These are phyloP conservation scores for Crucibulum laeve DNA, from an alignment of 768 basidiomycete species.

Conservation along the genomic window DNA sequence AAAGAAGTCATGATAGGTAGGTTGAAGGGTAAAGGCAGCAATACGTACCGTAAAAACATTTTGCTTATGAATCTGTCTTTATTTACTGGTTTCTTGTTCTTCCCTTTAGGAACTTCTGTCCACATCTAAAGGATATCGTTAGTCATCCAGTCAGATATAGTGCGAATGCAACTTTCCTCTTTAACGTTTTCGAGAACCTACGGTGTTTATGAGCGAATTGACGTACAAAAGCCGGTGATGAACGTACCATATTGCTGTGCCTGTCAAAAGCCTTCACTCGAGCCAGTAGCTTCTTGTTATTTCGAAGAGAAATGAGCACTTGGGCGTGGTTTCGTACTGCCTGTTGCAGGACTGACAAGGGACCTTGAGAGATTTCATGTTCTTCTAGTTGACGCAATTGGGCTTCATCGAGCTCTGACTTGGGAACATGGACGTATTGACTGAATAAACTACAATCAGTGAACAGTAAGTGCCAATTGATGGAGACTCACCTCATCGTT, in stretches of 20 bases:
- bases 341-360: conserved; percentile 92
- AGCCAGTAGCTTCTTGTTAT: conserved; percentile 96
- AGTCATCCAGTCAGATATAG: not conserved
- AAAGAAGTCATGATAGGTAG: conserved; percentile 8
- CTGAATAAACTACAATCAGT: conserved; percentile 33
- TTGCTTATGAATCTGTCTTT: conserved; percentile 99
- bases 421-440: conserved; percentile 95
- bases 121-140: conserved; percentile 75
- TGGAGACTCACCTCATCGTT: conserved; percentile 31
- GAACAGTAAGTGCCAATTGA: not conserved
- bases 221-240: conserved; percentile 1
- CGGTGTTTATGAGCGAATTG: conserved; percentile 9
- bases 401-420: conserved; percentile 96
- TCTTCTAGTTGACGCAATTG: conserved; percentile 95
- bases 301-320: conserved; percentile 93
- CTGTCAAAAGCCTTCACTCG: conserved; percentile 98
- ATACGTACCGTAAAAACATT: conserved; percentile 86
- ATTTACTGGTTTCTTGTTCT: conserved; percentile 98
- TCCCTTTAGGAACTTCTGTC: conserved; percentile 97
- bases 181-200: conserved; percentile 98
- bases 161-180: conserved; percentile 52
- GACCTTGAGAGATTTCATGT: conserved; percentile 98
- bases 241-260: conserved; percentile 93
- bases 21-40: conserved; percentile 1
- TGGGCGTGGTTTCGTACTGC: conserved; percentile 97